Base-by-base conservation (phyloP, 768 basidiomycete genomes). In the Dacryopinax primogenitus region DNA sequence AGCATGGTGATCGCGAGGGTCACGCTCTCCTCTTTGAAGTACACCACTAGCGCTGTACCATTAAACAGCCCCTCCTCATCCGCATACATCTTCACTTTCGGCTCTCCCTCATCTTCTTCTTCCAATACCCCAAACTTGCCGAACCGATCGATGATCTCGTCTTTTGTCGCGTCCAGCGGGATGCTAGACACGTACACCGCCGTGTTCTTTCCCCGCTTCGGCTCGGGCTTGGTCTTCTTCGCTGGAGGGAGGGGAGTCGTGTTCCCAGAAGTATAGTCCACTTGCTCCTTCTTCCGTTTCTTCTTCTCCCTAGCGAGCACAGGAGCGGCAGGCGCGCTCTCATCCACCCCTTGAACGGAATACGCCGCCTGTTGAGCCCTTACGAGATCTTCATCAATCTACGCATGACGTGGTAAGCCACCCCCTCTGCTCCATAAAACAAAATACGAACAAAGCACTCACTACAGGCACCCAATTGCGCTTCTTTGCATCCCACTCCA, bases 21-120 rank as follows among this genome's bases (percentile, higher is more conserved):
- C 21, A 98, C 96, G n/a, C 88, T 91, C 67, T 92, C 94, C 73
- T 95, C 92, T 75, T 96, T 96, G 81, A 97, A 95, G 75, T 90
- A 99, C 34, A 97, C 92, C 65, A 99, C 86, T 68, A 98, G 77
- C 1, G 93, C 95, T 69, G 98, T 95, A 37, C 96, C 95, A 69
- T 84, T 96, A 75, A 97, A 96, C 28, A 81, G 73, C 34, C 94
- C 93, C 67, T 90, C 84, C 3, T 90, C 91, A 66, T 83, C 84
- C 51, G 89, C 88, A 74, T 99, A 99, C 78, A 98, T 80, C 79
- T 99, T 99, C 73, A 98, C 83, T 72, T 94, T 91, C n/a, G 87
- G 86, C 65, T 90, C 84, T 1, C 90, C 93, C n/a, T 85, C 78
- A 70, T 93, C 87, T 67, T 92, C 92, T 71, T 95, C 91, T 73